These are phyloP conservation scores for Ormosia emarginata DNA, from an alignment of 306 rosid species.

Conservation along the genomic window DNA sequence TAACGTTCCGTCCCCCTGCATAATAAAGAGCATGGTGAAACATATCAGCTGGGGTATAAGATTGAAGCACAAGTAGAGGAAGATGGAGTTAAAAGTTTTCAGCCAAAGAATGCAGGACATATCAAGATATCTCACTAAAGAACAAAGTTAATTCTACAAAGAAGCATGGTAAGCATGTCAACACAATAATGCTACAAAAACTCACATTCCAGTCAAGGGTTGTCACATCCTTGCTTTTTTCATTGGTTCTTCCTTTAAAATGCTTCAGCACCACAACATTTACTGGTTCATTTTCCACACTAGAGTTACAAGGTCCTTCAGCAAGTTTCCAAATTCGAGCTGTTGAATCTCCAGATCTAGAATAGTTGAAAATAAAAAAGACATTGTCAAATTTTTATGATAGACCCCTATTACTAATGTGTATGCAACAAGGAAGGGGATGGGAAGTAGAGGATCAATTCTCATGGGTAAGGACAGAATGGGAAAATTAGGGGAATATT, in stretches of 20 bases:
- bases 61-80: not conserved
- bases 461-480: too few relatives aligned
- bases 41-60: not conserved
- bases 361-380: not conserved
- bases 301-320: slow-evolving; percentile 38
- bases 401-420: too few relatives aligned
- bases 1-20: slow-evolving; percentile 58
- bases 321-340: slow-evolving; percentile 63
- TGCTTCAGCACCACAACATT: slow-evolving; percentile 50
- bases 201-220: slow-evolving; percentile 83
- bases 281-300: slow-evolving; percentile 31
- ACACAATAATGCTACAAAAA: not conserved
- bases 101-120: not conserved
- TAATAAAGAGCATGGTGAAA: not conserved
- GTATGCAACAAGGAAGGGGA: too few relatives aligned
- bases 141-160: not conserved
- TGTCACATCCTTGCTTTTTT: slow-evolving; percentile 70
- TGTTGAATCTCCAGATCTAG: slow-evolving; percentile 72
- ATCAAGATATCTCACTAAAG: not conserved
- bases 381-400: not conserved
- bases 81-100: not conserved
- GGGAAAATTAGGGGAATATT: too few relatives aligned
- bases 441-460: too few relatives aligned
- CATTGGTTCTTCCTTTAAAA: slow-evolving; percentile 54
- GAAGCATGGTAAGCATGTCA: not conserved